Evolutionary conservation across 129 eudicot species (phyloP).

Genomic region (Tagetes erecta): DNA sequence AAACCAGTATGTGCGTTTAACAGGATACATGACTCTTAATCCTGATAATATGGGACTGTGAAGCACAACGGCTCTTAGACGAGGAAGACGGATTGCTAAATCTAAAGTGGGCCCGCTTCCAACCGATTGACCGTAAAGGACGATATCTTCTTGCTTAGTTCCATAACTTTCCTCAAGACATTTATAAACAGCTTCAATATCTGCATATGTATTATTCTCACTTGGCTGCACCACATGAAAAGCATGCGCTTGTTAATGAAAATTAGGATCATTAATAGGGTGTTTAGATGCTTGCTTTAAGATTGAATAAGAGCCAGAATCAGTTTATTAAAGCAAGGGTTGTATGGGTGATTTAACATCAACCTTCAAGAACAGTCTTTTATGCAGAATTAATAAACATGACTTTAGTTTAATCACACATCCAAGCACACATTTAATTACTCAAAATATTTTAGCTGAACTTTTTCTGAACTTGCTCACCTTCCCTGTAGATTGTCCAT

Average conservation of each 20-base stretch:
- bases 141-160: conserved; percentile 76
- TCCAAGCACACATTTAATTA: background rate
- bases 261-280: background rate
- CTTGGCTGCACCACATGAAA: conserved; percentile 75
- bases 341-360: background rate
- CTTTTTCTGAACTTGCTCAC: conserved; percentile 33
- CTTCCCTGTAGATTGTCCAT: conserved; percentile 94
- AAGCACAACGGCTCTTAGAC: conserved; percentile 78
- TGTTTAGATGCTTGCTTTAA: background rate
- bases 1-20: conserved; percentile 83
- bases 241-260: conserved; percentile 22
- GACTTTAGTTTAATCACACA: background rate
- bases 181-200: conserved; percentile 90
- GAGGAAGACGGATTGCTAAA: conserved; percentile 77
- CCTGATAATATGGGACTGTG: conserved; percentile 97
- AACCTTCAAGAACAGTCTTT: background rate
- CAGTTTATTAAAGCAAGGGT: background rate
- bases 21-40: conserved; percentile 87
- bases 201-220: conserved; percentile 95
- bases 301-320: background rate
- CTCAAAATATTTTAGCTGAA: conserved; percentile 22
- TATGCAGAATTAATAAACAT: background rate
- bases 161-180: conserved; percentile 89
- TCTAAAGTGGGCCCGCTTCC: conserved; percentile 98
- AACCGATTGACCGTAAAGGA: conserved; percentile 90